Conservation (phyloP, 306 rosid species). For the Lupinus albus region DNA sequence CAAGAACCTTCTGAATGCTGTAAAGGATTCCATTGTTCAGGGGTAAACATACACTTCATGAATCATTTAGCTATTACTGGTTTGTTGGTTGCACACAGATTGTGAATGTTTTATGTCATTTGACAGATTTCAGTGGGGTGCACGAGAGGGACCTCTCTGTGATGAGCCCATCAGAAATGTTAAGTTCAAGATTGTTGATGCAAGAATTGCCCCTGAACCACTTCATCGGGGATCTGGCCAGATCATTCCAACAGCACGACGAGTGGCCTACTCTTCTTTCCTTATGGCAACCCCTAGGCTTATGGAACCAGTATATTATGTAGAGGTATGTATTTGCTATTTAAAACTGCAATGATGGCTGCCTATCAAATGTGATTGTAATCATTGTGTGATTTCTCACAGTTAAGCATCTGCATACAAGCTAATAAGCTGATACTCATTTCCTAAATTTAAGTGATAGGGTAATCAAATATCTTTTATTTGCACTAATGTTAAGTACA, state of each 20-base stretch:
- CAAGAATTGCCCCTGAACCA: slow-evolving; percentile 90
- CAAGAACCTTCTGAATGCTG: slow-evolving; percentile 81
- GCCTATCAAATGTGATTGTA: slow-evolving; percentile 25
- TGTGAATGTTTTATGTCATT: slow-evolving; percentile 29
- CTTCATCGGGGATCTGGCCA: slow-evolving; percentile 94
- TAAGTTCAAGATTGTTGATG: slow-evolving; percentile 98
- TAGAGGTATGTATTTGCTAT: slow-evolving; percentile 59
- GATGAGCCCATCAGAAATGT: slow-evolving; percentile 98
- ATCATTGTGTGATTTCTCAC: slow-evolving; percentile 3
- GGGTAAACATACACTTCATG: slow-evolving; percentile 63
- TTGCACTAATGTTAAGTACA: slow-evolving; percentile 1
- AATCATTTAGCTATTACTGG: slow-evolving; percentile 11
- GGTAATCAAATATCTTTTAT: neutral
- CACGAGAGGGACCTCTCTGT: slow-evolving; percentile 97
- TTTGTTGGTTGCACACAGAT: slow-evolving; percentile 26
- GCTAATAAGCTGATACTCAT: neutral
- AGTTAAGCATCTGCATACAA: neutral
- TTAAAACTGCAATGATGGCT: slow-evolving; percentile 14
- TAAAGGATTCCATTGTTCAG: slow-evolving; percentile 94
- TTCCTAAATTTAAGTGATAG: neutral
- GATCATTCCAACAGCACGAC: slow-evolving; percentile 85
- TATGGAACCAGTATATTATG: slow-evolving; percentile 95
- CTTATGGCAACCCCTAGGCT: slow-evolving; percentile 98
- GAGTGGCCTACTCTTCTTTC: slow-evolving; percentile 94
- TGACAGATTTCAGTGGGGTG: slow-evolving; percentile 97